Evolutionary conservation across 306 rosid genomes (phyloP), one percentile per base, ranked within the genome.

Genomic region (Pterocarpus macrocarpus): DNA sequence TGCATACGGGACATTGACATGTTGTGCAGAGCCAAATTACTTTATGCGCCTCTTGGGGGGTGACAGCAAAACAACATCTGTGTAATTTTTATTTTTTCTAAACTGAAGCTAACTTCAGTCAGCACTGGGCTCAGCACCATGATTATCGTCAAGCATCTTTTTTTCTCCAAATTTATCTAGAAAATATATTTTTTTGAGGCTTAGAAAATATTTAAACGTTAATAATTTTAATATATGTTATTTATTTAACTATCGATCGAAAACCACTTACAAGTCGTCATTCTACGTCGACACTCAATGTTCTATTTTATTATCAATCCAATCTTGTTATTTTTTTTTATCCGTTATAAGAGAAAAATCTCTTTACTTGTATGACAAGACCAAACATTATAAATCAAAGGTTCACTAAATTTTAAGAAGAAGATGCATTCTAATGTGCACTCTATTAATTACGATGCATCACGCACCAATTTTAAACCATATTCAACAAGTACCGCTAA

Each of bases 21-120:
- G 28, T 38, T 43, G 47, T 9, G 10, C 47, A 9, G 47, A 43
- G 5, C 47, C 47, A 43, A 43, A 2, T 13, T 11, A 11, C 16
- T 13, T 49, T 49, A 71, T 76, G 61, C 75, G 82, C 69, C 22
- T 68, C 41, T 10, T 9, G 6, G 1, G 69, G 13, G 30, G 52
- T 72, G 65, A 3, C 47, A 7, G 13, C 14, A 49, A 49, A 3
- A 3, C 11, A 34, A 52, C 16, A 71, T 71, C 35, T 8, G 33
- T 17, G 47, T 49, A 16, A 32, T 13, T 71, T 5, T 63, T 33
- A 14, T 3, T n/a, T 10, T 16, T 17, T 47, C 1, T 4, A 49
- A 30, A 67, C 55, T 56, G 34, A 38, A 43, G 28, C 16, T 4
- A 11, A 22, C 28, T 22, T 43, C 1, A 10, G 59, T 56, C 44